Percentiles rank a stretch among this genome's conserved stretches.
phyloP scores from a whole-genome alignment of 1,139 yeast genomes.

The Taiozyma sp. region DNA sequence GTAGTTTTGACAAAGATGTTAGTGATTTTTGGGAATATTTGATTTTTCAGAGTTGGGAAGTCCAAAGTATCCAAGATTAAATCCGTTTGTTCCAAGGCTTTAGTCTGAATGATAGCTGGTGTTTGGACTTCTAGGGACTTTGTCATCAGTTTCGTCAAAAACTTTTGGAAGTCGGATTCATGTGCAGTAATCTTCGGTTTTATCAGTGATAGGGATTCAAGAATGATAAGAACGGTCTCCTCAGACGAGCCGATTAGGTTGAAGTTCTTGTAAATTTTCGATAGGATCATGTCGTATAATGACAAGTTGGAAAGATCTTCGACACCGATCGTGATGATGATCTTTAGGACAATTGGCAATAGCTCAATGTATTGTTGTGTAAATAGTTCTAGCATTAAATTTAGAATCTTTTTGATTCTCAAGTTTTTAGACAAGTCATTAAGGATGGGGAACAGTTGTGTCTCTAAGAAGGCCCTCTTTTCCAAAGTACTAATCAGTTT shows the following conservation, averaged over 20 bases:
- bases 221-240: constrained; percentile 47
- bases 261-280: constrained; percentile 37
- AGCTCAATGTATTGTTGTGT: constrained; percentile 33
- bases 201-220: constrained; percentile 52
- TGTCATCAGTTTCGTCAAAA: constrained; percentile 27
- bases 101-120: constrained; percentile 46
- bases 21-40: constrained; percentile 67
- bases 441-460: constrained; percentile 4
- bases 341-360: constrained; percentile 49
- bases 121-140: constrained; percentile 17
- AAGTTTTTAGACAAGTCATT: constrained; percentile 3
- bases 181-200: constrained; percentile 38
- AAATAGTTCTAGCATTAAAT: constrained; percentile 42
- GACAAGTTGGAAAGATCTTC: constrained; percentile 66
- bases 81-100: constrained; percentile 43
- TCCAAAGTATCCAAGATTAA: constrained; percentile 48
- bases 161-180: constrained; percentile 35
- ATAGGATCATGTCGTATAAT: constrained; percentile 68
- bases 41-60: constrained; percentile 69
- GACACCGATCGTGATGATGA: constrained; percentile 58
- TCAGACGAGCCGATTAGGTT: constrained; percentile 38
- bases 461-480: constrained; percentile 4
- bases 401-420: constrained; percentile 5
- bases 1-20: constrained; percentile 80
- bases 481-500: constrained; percentile 2